Percentiles rank a stretch among this genome's conserved stretches.
phyloP scores from a whole-genome alignment of 2,329 filamentous ascomycete genomes.

The Aureobasidium musti region DNA sequence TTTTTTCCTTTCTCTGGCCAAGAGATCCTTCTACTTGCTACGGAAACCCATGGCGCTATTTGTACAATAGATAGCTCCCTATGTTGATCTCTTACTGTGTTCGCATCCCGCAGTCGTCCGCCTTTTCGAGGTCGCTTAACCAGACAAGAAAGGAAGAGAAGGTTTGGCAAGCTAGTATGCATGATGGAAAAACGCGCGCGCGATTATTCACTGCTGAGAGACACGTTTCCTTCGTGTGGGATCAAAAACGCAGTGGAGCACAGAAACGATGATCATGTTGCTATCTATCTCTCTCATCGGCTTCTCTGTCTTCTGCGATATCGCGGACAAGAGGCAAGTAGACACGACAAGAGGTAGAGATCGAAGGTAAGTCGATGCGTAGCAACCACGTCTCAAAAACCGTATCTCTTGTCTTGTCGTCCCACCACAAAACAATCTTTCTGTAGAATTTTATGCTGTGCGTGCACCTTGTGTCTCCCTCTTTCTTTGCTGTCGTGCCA shows the following conservation, averaged over 20 bases:
- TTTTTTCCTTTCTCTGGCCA: background rate
- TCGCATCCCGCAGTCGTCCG: background rate
- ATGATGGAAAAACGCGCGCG: background rate
- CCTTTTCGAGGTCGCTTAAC: background rate
- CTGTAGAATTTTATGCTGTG: background rate
- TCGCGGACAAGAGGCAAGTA: background rate
- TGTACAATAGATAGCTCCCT: background rate
- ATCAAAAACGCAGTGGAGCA: background rate
- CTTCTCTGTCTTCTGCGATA: background rate
- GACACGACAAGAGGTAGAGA: background rate
- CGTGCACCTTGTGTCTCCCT: background rate
- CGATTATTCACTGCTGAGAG: background rate
- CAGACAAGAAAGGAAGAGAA: background rate
- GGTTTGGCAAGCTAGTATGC: background rate
- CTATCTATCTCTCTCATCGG: background rate
- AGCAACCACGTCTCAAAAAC: background rate
- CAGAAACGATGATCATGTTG: background rate
- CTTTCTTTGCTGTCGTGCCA: background rate
- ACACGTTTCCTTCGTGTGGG: background rate
- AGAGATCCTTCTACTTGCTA: background rate
- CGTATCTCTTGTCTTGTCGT: background rate
- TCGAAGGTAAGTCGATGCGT: constrained; percentile 4
- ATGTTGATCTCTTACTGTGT: background rate
- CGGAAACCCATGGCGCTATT: constrained; percentile 1
- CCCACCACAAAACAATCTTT: background rate